Conservation (phyloP, 768 basidiomycete species). For the Coprinopsis sp. region DNA sequence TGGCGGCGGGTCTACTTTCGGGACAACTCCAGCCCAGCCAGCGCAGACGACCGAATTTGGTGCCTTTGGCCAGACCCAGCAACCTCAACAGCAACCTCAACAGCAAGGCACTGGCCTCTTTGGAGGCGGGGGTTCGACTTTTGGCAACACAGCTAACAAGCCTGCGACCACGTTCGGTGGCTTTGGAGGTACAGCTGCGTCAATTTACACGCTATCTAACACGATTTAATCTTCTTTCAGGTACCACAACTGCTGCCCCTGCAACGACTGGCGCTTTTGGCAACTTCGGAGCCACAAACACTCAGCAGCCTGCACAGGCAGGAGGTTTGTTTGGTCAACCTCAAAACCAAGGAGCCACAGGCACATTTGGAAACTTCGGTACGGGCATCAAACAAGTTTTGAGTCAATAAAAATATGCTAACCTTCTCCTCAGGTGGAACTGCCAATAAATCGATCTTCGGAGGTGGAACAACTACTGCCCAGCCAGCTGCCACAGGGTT, state of each 20-base stretch:
- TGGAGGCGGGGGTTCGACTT: slow-evolving; percentile 23
- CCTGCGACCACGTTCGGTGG: slow-evolving; percentile 27
- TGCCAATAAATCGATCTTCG: slow-evolving; percentile 31
- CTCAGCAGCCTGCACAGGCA: slow-evolving; percentile 28
- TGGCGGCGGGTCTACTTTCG: slow-evolving; percentile 26
- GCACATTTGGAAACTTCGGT: slow-evolving; percentile 40
- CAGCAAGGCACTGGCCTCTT: slow-evolving; percentile 28
- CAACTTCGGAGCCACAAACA: slow-evolving; percentile 19
- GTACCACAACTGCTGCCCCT: not conserved
- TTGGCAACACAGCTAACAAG: slow-evolving; percentile 29
- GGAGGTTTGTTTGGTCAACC: slow-evolving; percentile 30
- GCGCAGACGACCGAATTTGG: slow-evolving; percentile 37
- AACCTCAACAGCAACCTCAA: slow-evolving; percentile 23
- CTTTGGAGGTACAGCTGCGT: slow-evolving; percentile 25
- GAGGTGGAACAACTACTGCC: slow-evolving; percentile 18
- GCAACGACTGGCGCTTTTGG: slow-evolving; percentile 24
- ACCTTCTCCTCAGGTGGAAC: slow-evolving; percentile 13
- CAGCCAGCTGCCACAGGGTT: slow-evolving; percentile 27
- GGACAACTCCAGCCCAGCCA: slow-evolving; percentile 14
- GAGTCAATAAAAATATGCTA: slow-evolving; percentile 3
- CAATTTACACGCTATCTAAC: slow-evolving; percentile 18
- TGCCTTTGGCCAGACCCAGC: slow-evolving; percentile 48
- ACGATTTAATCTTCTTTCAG: not conserved
- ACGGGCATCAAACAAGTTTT: too few relatives aligned
- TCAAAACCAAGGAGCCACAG: slow-evolving; percentile 22